Conservation (phyloP, 2,329 filamentous ascomycete genomes). For the Magnaporthiopsis rhizophila region DNA sequence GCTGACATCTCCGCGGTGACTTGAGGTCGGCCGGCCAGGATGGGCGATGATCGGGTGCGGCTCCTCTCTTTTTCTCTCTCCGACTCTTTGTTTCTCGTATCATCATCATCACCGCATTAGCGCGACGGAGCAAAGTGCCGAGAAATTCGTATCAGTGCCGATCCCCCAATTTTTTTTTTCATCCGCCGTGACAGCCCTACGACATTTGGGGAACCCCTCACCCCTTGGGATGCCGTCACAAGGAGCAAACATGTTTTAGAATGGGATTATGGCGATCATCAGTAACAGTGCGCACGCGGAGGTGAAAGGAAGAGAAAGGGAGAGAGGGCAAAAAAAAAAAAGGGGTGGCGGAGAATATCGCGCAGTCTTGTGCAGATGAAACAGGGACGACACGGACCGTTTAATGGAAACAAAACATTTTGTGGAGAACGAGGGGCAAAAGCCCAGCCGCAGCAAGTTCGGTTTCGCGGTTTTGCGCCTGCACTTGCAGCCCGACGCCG, state of each 20-base stretch:
- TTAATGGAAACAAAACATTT: not conserved
- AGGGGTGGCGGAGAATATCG: not conserved
- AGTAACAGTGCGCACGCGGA: not conserved
- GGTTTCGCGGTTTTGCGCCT: not conserved
- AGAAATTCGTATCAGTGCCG: not conserved
- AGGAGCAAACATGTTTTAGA: not conserved
- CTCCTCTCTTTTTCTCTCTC: not conserved
- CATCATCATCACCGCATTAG: not conserved
- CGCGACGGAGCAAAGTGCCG: not conserved
- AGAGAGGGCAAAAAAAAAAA: not conserved
- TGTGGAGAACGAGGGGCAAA: not conserved
- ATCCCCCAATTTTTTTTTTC: not conserved
- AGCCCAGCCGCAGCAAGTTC: not conserved
- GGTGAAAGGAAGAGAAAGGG: not conserved
- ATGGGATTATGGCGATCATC: not conserved
- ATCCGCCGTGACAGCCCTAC: not conserved
- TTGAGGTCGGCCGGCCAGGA: not conserved
- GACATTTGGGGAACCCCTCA: not conserved
- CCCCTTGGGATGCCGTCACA: not conserved
- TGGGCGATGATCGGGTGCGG: not conserved
- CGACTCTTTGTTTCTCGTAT: too few relatives aligned
- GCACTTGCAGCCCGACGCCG: not conserved
- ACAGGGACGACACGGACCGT: not conserved
- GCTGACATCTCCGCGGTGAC: not conserved
- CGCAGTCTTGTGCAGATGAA: not conserved